A percentile compares a stretch with the other conserved stretches of the same genome.
phyloP scores from a whole-genome alignment of 106 monocot genomes.

The Phalaenopsis equestris region DNA sequence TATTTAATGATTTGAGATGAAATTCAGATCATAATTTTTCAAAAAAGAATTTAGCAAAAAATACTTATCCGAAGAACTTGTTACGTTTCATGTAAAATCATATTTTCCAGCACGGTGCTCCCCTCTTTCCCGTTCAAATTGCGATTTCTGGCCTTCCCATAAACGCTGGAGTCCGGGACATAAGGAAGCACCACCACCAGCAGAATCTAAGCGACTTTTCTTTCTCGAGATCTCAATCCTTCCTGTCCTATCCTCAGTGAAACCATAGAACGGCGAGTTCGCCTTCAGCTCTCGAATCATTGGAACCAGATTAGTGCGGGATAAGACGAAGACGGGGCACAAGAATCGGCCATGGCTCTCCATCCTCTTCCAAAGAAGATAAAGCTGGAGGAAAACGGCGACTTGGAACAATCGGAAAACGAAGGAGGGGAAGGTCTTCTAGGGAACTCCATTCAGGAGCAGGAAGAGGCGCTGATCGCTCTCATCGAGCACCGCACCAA shows the following conservation, averaged over 20 bases:
- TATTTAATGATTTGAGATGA: too few relatives aligned
- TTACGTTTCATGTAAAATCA: too few relatives aligned
- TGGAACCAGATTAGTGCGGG: not conserved
- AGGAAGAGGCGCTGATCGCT: constrained; percentile 53
- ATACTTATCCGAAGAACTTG: too few relatives aligned
- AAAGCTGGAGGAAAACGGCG: constrained; percentile 18
- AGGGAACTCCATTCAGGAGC: constrained; percentile 17
- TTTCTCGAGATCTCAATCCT: not conserved
- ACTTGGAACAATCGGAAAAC: not conserved
- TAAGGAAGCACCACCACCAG: not conserved
- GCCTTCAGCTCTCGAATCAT: not conserved
- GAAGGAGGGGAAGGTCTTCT: not conserved
- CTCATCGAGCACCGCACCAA: constrained; percentile 44
- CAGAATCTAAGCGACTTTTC: not conserved
- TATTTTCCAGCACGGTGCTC: too few relatives aligned
- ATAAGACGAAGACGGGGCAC: not conserved
- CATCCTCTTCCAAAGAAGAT: constrained; percentile 23
- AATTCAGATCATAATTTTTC: too few relatives aligned
- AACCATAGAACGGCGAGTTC: not conserved
- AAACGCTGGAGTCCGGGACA: too few relatives aligned
- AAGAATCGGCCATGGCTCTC: constrained; percentile 15
- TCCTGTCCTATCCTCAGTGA: not conserved
- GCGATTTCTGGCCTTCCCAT: too few relatives aligned
- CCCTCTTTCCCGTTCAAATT: too few relatives aligned
- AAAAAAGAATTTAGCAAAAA: too few relatives aligned